These are phyloP conservation scores for Nigrospora oryzae DNA, from an alignment of 2,329 filamentous ascomycete species.

Conservation along the genomic window DNA sequence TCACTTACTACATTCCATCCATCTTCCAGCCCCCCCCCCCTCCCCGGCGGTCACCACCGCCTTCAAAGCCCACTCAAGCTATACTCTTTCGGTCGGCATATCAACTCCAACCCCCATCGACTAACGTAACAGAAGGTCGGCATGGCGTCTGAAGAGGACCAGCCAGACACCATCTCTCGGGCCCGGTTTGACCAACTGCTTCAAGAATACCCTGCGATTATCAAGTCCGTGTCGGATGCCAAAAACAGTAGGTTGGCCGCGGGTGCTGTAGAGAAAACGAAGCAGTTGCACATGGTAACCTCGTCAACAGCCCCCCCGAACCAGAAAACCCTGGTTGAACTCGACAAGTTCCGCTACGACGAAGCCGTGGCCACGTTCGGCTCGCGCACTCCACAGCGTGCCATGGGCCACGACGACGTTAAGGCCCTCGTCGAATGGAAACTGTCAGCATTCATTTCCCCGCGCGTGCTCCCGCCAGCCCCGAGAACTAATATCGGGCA, in stretches of 20 bases:
- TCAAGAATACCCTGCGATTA: constrained; percentile 25
- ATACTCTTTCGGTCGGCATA: too few species aligned
- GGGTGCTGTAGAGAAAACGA: background rate
- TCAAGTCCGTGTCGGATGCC: constrained; percentile 32
- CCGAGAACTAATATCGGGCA: constrained; percentile 10
- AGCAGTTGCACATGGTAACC: background rate
- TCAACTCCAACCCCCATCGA: too few species aligned
- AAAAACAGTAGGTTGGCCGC: constrained; percentile 30
- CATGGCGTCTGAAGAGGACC: background rate
- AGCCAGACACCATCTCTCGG: constrained; percentile 15
- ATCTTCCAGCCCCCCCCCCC: too few species aligned
- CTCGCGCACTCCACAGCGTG: constrained; percentile 18
- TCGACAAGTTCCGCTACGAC: constrained; percentile 53
- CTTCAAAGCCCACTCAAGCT: too few species aligned
- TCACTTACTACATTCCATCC: too few species aligned
- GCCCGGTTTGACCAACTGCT: constrained; percentile 27
- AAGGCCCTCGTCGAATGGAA: constrained; percentile 62
- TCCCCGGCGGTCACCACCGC: too few species aligned
- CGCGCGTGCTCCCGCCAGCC: too few species aligned
- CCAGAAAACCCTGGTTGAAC: constrained; percentile 41
- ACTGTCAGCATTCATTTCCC: constrained; percentile 39
- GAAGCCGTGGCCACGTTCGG: constrained; percentile 40
- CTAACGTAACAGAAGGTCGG: background rate
- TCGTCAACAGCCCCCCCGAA: constrained; percentile 32
- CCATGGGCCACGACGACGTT: constrained; percentile 49